phyloP scores from a whole-genome alignment of 2,329 filamentous ascomycete species.

The Colletotrichum acutatum region DNA sequence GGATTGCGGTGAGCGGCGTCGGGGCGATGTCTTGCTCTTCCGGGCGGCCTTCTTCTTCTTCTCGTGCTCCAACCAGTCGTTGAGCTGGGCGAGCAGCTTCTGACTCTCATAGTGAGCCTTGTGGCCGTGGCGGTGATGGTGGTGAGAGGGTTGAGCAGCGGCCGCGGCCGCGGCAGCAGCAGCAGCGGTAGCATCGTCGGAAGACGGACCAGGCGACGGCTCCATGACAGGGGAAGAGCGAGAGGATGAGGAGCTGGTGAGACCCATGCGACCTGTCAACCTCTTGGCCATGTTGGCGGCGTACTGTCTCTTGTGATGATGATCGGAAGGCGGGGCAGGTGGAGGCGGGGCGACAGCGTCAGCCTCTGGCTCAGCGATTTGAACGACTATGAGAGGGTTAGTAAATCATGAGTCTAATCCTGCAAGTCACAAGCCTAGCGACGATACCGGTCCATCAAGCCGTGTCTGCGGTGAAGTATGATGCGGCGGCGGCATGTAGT shows the following conservation, averaged over 20 bases:
- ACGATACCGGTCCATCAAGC: constrained; percentile 34
- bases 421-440: constrained; percentile 22
- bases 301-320: constrained; percentile 55
- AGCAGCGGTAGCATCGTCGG: constrained; percentile 40
- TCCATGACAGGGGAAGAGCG: constrained; percentile 56
- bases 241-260: constrained; percentile 54
- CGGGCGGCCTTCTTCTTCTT: constrained; percentile 72
- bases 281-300: constrained; percentile 55
- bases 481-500: constrained; percentile 3
- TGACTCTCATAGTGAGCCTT: constrained; percentile 57
- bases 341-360: constrained; percentile 30
- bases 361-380: constrained; percentile 65
- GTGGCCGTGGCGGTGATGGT: constrained; percentile 45
- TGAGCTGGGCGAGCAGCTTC: constrained; percentile 77
- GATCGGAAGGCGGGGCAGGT: constrained; percentile 45
- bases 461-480: not conserved
- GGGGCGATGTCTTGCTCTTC: constrained; percentile 56
- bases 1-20: constrained; percentile 50
- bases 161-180: not conserved
- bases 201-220: constrained; percentile 41
- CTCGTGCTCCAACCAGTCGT: constrained; percentile 86
- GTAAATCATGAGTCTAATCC: constrained; percentile 30
- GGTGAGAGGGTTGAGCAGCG: constrained; percentile 39
- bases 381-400: constrained; percentile 56
- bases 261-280: constrained; percentile 50